These are phyloP conservation scores for Stagonosporopsis cucurbitacearum DNA, from an alignment of 2,329 filamentous ascomycete species.

Conservation along the genomic window DNA sequence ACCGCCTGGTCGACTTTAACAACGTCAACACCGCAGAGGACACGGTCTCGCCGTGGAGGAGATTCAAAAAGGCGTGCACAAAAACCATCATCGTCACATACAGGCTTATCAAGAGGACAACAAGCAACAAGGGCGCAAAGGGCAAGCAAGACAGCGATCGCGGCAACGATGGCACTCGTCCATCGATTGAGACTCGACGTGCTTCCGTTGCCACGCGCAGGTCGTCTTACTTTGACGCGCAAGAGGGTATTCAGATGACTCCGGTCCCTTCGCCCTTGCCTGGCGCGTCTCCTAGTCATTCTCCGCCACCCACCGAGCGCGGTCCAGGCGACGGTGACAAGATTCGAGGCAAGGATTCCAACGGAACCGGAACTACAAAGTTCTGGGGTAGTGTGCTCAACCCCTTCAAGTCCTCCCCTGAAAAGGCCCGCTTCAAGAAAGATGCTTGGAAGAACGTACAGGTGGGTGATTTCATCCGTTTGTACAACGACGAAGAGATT, in stretches of 20 bases:
- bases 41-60: constrained; percentile 83
- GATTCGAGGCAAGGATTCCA: constrained; percentile 33
- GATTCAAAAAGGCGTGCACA: constrained; percentile 86
- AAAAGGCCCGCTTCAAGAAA: constrained; percentile 84
- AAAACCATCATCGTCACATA: constrained; percentile 64
- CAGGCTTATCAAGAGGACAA: constrained; percentile 52
- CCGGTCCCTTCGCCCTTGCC: constrained; percentile 84
- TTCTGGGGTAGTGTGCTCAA: constrained; percentile 77
- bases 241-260: constrained; percentile 86
- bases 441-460: constrained; percentile 95
- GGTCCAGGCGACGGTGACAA: constrained; percentile 36
- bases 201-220: constrained; percentile 63
- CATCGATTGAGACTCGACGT: constrained; percentile 71
- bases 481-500: constrained; percentile 95
- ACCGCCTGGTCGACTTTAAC: constrained; percentile 84
- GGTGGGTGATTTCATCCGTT: constrained; percentile 93
- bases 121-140: constrained; percentile 45
- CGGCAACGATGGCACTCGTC: constrained; percentile 61
- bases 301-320: constrained; percentile 36
- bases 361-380: constrained; percentile 50
- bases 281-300: constrained; percentile 47
- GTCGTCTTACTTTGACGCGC: constrained; percentile 60
- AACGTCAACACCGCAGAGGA: constrained; percentile 95
- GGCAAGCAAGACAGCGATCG: constrained; percentile 57
- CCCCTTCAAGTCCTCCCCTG: constrained; percentile 66